phyloP scores from a whole-genome alignment of 2,329 filamentous ascomycete genomes.

The Xylaria sp. region DNA sequence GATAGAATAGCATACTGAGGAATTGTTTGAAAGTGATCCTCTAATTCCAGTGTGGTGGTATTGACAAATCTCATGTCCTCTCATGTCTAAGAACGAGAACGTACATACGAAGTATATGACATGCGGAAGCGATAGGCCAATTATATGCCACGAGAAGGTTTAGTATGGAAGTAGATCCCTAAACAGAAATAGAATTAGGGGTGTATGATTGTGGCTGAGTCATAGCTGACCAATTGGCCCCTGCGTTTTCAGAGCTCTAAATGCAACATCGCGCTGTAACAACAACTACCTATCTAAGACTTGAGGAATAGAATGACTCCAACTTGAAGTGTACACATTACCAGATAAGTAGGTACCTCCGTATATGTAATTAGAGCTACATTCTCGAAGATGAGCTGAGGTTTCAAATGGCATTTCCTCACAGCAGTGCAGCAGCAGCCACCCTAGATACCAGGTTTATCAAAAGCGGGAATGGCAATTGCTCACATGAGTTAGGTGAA shows the following conservation, averaged over 20 bases:
- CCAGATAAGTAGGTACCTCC: too few relatives aligned
- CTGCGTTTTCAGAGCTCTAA: background rate
- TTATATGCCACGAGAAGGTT: background rate
- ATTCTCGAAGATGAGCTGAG: too few relatives aligned
- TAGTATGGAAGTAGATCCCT: background rate
- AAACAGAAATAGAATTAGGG: background rate
- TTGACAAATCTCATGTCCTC: conserved; percentile 27
- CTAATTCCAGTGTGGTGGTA: conserved; percentile 18
- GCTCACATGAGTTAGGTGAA: background rate
- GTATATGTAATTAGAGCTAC: too few relatives aligned
- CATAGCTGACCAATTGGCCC: conserved; percentile 2
- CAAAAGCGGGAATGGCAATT: too few relatives aligned
- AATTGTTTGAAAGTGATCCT: conserved; percentile 20
- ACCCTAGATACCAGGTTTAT: too few relatives aligned
- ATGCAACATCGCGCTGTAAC: background rate
- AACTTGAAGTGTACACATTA: background rate
- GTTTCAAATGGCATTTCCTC: too few relatives aligned
- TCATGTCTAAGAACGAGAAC: background rate
- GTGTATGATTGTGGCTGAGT: background rate
- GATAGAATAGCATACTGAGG: conserved; percentile 25
- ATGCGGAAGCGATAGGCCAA: background rate
- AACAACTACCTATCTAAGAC: background rate
- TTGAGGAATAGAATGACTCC: background rate
- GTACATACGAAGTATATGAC: background rate
- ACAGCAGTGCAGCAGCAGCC: too few relatives aligned